Percentiles rank a stretch among this genome's conserved stretches.
phyloP scores from a whole-genome alignment of 176 grass and related monocot species.

The Triticum turgidum region DNA sequence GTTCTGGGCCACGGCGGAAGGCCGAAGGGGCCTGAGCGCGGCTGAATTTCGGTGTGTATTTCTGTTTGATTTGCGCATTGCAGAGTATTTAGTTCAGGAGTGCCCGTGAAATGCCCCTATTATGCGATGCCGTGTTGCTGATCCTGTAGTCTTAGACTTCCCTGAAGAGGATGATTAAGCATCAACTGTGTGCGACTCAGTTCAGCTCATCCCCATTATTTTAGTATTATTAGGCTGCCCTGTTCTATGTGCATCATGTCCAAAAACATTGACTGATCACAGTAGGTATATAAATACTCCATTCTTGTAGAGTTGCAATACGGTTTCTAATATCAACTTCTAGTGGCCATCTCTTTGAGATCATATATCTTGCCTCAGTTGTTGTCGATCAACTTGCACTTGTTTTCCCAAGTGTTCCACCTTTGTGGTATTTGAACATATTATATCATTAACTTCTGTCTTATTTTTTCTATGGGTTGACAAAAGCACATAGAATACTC shows the following conservation, averaged over 20 bases:
- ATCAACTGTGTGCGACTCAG: neutral
- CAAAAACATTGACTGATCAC: neutral
- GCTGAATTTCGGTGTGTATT: slow-evolving; percentile 2
- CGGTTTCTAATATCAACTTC: neutral
- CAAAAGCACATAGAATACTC: neutral
- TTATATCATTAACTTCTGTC: neutral
- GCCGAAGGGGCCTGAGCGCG: no score
- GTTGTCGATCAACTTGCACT: neutral
- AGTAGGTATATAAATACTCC: neutral
- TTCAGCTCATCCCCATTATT: neutral
- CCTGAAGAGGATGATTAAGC: neutral
- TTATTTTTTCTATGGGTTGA: slow-evolving; percentile 4
- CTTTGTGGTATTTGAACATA: neutral
- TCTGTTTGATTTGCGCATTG: slow-evolving; percentile 1
- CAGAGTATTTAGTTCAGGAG: neutral
- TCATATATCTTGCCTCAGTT: neutral
- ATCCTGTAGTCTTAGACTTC: neutral
- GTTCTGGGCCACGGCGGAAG: neutral
- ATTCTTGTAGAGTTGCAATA: neutral
- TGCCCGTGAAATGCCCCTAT: neutral
- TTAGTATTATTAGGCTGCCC: neutral
- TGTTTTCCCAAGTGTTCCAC: neutral
- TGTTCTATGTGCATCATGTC: neutral
- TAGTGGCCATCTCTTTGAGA: neutral
- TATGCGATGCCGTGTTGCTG: neutral